phyloP scores from a whole-genome alignment of 768 basidiomycete species.

The Sporobolomyces phaffii region DNA sequence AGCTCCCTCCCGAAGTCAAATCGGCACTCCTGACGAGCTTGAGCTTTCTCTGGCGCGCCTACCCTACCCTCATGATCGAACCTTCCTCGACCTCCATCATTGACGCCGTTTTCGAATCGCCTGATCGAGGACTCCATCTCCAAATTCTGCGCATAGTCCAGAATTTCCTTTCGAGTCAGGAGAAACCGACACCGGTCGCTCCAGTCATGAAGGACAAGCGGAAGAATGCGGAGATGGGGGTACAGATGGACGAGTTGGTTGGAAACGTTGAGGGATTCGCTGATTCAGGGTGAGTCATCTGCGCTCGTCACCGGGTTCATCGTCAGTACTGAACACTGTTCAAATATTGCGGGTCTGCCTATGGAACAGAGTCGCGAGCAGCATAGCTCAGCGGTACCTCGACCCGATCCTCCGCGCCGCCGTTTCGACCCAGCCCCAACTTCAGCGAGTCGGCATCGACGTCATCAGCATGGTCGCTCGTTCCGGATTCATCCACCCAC shows the following conservation, averaged over 20 bases:
- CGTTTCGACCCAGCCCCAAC: slow-evolving; percentile 56
- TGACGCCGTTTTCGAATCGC: slow-evolving; percentile 75
- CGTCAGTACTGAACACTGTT: background rate
- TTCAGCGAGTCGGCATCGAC: slow-evolving; percentile 60
- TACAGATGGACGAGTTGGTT: slow-evolving; percentile 88
- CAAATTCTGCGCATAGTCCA: slow-evolving; percentile 80
- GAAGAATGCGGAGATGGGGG: slow-evolving; percentile 46
- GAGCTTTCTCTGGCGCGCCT: slow-evolving; percentile 85
- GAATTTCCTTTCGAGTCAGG: slow-evolving; percentile 61
- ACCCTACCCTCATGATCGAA: slow-evolving; percentile 82
- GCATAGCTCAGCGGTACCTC: slow-evolving; percentile 88
- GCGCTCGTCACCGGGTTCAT: too few relatives aligned
- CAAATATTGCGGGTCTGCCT: too few relatives aligned
- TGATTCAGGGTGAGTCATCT: slow-evolving; percentile 90
- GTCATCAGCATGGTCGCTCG: slow-evolving; percentile 87
- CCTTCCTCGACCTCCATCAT: slow-evolving; percentile 73
- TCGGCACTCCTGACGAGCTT: slow-evolving; percentile 77
- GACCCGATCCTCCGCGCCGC: slow-evolving; percentile 73
- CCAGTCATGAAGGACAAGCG: background rate
- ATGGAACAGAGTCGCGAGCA: slow-evolving; percentile 72
- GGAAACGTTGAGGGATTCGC: slow-evolving; percentile 94
- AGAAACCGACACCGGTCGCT: background rate
- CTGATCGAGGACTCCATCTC: slow-evolving; percentile 65
- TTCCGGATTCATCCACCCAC: slow-evolving; percentile 89
- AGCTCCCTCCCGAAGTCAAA: slow-evolving; percentile 56